Evolutionary conservation across 2,329 filamentous ascomycete species (phyloP), one percentile per base, ranked within the genome.

Genomic region (Hortaea sp.): DNA sequence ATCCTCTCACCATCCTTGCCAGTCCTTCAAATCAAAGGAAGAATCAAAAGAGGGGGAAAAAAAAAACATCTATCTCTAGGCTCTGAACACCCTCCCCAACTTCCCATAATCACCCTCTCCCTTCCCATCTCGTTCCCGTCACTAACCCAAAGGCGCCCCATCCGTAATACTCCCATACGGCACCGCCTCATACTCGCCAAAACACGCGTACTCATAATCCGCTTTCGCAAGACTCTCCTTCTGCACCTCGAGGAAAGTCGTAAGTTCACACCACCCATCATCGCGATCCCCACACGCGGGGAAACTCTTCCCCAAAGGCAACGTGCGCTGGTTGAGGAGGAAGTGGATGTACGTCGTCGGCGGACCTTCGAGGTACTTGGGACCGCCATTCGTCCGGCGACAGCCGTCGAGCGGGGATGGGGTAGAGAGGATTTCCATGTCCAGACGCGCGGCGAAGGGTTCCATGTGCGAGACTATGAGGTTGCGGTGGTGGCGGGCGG

Each of bases 201-300:
- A 80, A 58, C 85, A 89, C 34, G 80, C 75, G 57, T 77, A 74
- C 11, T 85, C 76, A 57, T 76, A 88, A 55, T 76, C 64, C 3
- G 82, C 81, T 41, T 53, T 51, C 13, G 68, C 70, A 32, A 77
- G 62, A 71, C 80, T 80, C 50, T 66, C 68, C 49, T 78, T 70
- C 66, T 84, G 79, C 5, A 80, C 69, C 49, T 75, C 63, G 39
- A 88, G 57, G 57, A 88, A 88, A 0, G 80, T 80, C 3, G 73
- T 72, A 42, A 88, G 62, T 59, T 88, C 83, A 60, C 85, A 88
- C 84, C 85, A 88, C 0, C 84, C 85, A 62, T 88, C 85, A 39
- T 80, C 75, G 4, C 84, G 68, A 7, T 72, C 60, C 1, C 77
- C 82, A 55, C 85, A 88, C 48, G 79, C 76, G 1, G 75, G 64